A percentile compares a stretch with the other conserved stretches of the same genome.
Conservation (phyloP, 441 rosid species). For the Gossypium gossypioides region DNA sequence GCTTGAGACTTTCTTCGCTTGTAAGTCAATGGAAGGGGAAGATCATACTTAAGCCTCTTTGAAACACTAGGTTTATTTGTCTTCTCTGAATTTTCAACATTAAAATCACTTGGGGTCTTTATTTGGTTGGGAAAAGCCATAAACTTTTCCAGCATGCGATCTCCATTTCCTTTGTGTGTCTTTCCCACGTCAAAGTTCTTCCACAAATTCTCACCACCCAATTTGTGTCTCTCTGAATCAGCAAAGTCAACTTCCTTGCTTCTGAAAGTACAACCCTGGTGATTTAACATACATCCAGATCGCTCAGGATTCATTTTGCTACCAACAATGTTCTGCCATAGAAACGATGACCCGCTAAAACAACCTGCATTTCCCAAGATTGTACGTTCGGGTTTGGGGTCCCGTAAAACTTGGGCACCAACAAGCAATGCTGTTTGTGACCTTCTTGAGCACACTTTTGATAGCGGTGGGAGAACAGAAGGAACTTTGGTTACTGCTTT, state of each 20-base stretch:
- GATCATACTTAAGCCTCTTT: conserved; percentile 21
- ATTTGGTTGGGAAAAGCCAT: conserved; percentile 19
- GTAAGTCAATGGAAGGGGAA: conserved; percentile 39
- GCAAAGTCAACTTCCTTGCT: conserved; percentile 19
- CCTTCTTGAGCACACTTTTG: conserved; percentile 22
- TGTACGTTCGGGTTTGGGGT: conserved; percentile 20
- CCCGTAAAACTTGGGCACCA: conserved; percentile 22
- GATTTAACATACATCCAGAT: conserved; percentile 29
- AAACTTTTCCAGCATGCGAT: conserved; percentile 19
- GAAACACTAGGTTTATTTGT: conserved; percentile 21
- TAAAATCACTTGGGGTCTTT: conserved; percentile 21
- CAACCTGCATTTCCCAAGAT: conserved; percentile 19
- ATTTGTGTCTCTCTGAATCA: conserved; percentile 21
- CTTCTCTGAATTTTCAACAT: conserved; percentile 18
- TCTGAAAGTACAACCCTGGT: conserved; percentile 22
- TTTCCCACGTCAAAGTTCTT: conserved; percentile 19
- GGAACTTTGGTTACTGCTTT: conserved; percentile 40
- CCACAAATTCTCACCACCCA: conserved; percentile 22
- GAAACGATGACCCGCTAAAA: conserved; percentile 19
- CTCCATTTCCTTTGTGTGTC: conserved; percentile 16
- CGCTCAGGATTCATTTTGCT: conserved; percentile 19
- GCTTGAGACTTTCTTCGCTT: conserved; percentile 45
- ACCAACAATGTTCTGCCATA: conserved; percentile 24
- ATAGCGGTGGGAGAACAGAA: conserved; percentile 20
- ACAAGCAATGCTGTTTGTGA: conserved; percentile 18